Percentiles rank a stretch among this genome's conserved stretches.
phyloP scores from a whole-genome alignment of 768 basidiomycete genomes.

The Kwoniella pini region DNA sequence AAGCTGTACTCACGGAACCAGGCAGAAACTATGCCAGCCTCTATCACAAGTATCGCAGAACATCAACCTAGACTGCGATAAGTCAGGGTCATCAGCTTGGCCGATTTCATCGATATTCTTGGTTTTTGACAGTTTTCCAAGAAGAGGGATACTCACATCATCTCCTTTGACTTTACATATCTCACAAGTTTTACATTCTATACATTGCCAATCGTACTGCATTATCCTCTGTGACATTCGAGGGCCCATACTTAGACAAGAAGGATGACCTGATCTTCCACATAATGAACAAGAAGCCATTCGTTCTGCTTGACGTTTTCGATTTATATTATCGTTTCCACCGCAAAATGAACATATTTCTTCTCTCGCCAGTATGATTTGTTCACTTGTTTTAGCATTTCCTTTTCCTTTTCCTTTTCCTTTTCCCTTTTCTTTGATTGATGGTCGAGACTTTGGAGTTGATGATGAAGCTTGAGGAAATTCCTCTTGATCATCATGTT shows the following conservation, averaged over 20 bases:
- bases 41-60: slow-evolving; percentile 95
- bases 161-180: slow-evolving; percentile 80
- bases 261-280: slow-evolving; percentile 88
- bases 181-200: slow-evolving; percentile 90
- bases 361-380: slow-evolving; percentile 9
- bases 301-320: slow-evolving; percentile 62
- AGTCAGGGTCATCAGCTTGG: not conserved
- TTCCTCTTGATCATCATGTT: not conserved
- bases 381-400: not conserved
- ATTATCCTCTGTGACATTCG: slow-evolving; percentile 63
- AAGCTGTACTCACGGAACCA: slow-evolving; percentile 36
- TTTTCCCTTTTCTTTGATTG: slow-evolving; percentile 1
- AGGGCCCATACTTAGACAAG: slow-evolving; percentile 68
- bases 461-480: not conserved
- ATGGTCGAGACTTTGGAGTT: not conserved
- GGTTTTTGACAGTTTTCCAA: too few relatives aligned
- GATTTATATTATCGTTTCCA: slow-evolving; percentile 66
- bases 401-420: slow-evolving; percentile 23
- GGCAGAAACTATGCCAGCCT: slow-evolving; percentile 52
- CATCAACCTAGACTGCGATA: slow-evolving; percentile 62
- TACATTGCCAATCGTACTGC: slow-evolving; percentile 80
- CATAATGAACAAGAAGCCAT: slow-evolving; percentile 82
- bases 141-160: slow-evolving; percentile 65
- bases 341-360: slow-evolving; percentile 71
- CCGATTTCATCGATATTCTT: too few relatives aligned